Base-by-base conservation (phyloP, 345 rosid species). In the Nephelium lappaceum region DNA sequence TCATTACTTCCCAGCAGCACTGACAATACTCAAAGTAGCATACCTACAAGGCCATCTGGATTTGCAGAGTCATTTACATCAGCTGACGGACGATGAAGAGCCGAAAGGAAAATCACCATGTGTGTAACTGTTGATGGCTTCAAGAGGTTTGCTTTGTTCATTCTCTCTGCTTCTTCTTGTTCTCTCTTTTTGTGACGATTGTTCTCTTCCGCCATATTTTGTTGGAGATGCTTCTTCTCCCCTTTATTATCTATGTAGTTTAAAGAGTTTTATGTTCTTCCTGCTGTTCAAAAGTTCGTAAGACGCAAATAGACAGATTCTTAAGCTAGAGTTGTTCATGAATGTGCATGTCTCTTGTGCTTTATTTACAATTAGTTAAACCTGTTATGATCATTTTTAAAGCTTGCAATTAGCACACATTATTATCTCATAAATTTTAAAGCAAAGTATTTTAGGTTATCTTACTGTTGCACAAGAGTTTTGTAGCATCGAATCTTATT, bases 31-130 rank as follows among this genome's bases (percentile, higher is more conserved):
- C 86, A 85, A 64, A 81, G 84, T 19, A 83, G 88, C 57, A 83
- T 81, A 38, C 83, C 88, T 7, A 81, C 84, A 10, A 79, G 83
- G 23, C 88, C 88, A 11, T 72, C 84, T 15, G 88, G 86, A 36
- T 85, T 85, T 70, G 88, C 84, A 18, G 81, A 83, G 5, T 83
- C 88, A 60, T 85, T 85, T 66, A 78, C 84, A 39, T 85, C 88
- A 41, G 51, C 67, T 23, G 88, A 85, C 66, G 88, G 86, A 4
- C 83, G 88, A 62, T 85, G 67, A 82, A 71, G 45, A 12, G 8
- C 78, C 15, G 18, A 21, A 66, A 11, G 21, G 24, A 4, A 19
- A 11, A 27, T 3, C 11, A 53, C 9, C n/a, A n/a, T n/a, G n/a
- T n/a, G n/a, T n/a, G 49, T 36, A 31, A n/a, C 39, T 64, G 8